These are phyloP conservation scores for Echria macrotheca DNA, from an alignment of 495 filamentous ascomycete genomes.

Conservation along the genomic window DNA sequence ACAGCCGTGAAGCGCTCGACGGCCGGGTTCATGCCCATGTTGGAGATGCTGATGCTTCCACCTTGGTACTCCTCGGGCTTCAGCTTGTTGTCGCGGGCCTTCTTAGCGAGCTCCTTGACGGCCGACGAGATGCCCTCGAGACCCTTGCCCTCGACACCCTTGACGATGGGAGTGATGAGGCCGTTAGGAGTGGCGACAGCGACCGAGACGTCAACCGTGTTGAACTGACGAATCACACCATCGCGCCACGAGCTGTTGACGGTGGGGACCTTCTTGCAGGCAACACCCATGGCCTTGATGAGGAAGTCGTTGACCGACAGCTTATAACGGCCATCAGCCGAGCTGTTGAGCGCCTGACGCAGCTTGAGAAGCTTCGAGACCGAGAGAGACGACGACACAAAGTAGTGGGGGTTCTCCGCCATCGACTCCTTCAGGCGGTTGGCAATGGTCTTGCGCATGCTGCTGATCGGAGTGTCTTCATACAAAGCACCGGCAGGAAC, in stretches of 20 bases:
- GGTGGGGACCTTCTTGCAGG: conserved; percentile 85
- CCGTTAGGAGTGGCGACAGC: conserved; percentile 91
- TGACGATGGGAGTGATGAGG: conserved; percentile 97
- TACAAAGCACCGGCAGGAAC: conserved; percentile 59
- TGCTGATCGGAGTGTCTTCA: conserved; percentile 77
- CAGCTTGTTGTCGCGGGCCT: conserved; percentile 93
- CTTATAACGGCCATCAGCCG: conserved; percentile 89
- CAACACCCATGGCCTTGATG: conserved; percentile 88
- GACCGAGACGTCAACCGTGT: conserved; percentile 84
- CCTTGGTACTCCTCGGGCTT: conserved; percentile 99
- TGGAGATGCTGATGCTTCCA: conserved; percentile 97
- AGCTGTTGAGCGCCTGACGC: conserved; percentile 85
- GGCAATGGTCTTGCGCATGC: conserved; percentile 98
- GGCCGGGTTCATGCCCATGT: conserved; percentile 99
- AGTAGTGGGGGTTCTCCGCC: conserved; percentile 96
- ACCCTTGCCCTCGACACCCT: conserved; percentile 74
- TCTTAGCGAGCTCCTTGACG: conserved; percentile 94
- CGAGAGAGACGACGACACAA: conserved; percentile 80
- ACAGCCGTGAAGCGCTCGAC: conserved; percentile 98
- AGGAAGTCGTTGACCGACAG: conserved; percentile 99
- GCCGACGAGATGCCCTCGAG: conserved; percentile 78
- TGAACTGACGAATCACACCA: conserved; percentile 87
- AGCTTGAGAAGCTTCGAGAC: conserved; percentile 94
- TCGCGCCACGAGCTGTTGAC: conserved; percentile 95
- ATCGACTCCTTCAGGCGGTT: conserved; percentile 81